A percentile compares a stretch with the other conserved stretches of the same genome.
Evolutionary conservation across 345 rosid genomes (phyloP).

Genomic region (Kernera saxatilis): DNA sequence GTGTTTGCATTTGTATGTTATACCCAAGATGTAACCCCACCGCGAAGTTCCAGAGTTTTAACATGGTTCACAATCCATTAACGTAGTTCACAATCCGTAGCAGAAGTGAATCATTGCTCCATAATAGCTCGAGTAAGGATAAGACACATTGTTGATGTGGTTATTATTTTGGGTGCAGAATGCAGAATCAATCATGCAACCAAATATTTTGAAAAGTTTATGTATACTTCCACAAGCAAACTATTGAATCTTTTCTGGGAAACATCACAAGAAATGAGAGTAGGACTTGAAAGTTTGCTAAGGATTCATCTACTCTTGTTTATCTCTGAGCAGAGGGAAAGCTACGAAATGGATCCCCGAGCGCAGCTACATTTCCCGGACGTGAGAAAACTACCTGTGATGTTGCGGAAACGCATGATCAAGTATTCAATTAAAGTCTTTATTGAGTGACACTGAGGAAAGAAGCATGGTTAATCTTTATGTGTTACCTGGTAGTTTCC

Average conservation of each 20-base stretch:
- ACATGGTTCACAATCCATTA: neutral
- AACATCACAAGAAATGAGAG: neutral
- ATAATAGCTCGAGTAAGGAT: neutral
- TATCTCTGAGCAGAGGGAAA: constrained; percentile 20
- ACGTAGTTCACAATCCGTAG: neutral
- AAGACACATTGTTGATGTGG: neutral
- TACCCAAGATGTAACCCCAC: neutral
- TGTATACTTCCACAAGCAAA: neutral
- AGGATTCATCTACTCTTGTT: neutral
- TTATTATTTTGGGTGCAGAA: neutral
- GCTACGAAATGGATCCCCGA: constrained; percentile 34
- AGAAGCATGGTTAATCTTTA: neutral
- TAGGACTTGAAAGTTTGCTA: neutral
- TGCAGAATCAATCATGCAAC: neutral
- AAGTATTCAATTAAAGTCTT: neutral
- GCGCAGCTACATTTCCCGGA: constrained; percentile 53
- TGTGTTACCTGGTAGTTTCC: constrained; percentile 57
- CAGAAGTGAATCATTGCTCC: neutral
- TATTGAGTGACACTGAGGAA: neutral
- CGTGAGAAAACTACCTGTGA: constrained; percentile 58
- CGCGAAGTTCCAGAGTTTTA: neutral
- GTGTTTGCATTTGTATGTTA: neutral
- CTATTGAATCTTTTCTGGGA: neutral
- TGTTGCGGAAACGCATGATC: neutral
- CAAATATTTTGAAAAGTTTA: neutral